phyloP scores from a whole-genome alignment of 2,329 filamentous ascomycete genomes.

The Colletotrichum sp. region DNA sequence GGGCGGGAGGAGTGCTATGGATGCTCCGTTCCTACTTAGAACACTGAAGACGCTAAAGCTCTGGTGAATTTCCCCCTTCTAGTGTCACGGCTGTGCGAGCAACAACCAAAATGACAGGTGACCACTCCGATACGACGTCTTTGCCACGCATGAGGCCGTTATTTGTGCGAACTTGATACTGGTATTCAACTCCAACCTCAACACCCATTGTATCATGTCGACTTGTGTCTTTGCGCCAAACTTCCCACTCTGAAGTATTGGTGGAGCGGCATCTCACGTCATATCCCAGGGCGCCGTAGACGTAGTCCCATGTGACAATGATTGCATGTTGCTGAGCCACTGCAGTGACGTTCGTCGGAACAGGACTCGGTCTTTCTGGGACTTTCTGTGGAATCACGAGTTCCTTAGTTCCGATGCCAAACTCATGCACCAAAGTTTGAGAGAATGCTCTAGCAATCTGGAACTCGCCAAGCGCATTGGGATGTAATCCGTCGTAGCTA shows the following conservation, averaged over 20 bases:
- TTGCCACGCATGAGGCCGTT: neutral
- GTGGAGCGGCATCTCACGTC: constrained; percentile 1
- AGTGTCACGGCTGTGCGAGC: neutral
- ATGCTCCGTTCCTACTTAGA: neutral
- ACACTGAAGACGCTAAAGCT: neutral
- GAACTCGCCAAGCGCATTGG: constrained; percentile 43
- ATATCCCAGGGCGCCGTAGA: constrained; percentile 28
- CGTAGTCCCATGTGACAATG: constrained; percentile 25
- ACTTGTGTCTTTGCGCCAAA: neutral
- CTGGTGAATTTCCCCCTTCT: neutral
- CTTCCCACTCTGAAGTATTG: neutral
- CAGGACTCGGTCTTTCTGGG: constrained; percentile 20
- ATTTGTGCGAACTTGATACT: constrained; percentile 14
- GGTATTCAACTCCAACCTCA: constrained; percentile 1
- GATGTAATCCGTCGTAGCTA: constrained; percentile 47
- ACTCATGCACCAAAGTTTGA: constrained; percentile 31
- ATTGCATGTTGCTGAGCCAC: constrained; percentile 17
- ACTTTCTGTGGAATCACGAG: constrained; percentile 27
- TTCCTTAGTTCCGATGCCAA: constrained; percentile 25
- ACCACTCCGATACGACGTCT: constrained; percentile 12
- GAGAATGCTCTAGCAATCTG: constrained; percentile 46
- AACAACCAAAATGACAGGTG: neutral
- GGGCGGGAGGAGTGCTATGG: neutral
- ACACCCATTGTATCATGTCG: neutral
- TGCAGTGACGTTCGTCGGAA: constrained; percentile 20